Percentiles rank a stretch among this genome's conserved stretches.
Evolutionary conservation across 805 yeast genomes (phyloP).

Genomic region (Wickerhamiella australiensis): DNA sequence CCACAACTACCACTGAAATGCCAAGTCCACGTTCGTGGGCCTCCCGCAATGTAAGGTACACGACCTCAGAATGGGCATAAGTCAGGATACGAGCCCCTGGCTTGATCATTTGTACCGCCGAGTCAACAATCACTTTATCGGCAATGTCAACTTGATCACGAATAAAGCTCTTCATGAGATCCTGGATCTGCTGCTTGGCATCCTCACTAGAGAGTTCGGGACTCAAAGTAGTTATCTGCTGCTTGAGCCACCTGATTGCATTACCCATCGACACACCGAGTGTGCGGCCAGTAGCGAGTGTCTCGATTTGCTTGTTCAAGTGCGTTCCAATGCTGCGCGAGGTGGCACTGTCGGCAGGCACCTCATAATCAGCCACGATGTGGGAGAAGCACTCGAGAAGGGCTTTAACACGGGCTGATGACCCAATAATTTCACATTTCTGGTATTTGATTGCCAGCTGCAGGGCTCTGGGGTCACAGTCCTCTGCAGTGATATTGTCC

Average conservation of each 20-base stretch:
- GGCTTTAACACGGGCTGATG: slow-evolving; percentile 69
- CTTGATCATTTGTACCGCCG: slow-evolving; percentile 64
- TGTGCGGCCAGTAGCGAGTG: slow-evolving; percentile 81
- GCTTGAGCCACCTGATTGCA: slow-evolving; percentile 94
- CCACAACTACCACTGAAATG: slow-evolving; percentile 76
- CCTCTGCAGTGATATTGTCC: slow-evolving; percentile 36
- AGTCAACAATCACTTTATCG: slow-evolving; percentile 67
- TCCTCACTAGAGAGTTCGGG: slow-evolving; percentile 53
- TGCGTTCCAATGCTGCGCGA: slow-evolving; percentile 81
- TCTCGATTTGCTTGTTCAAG: slow-evolving; percentile 85
- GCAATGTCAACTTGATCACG: slow-evolving; percentile 76
- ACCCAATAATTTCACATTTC: slow-evolving; percentile 78
- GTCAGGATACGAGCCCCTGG: slow-evolving; percentile 73
- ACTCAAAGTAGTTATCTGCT: slow-evolving; percentile 72
- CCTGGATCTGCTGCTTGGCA: slow-evolving; percentile 54
- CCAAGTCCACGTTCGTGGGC: slow-evolving; percentile 46
- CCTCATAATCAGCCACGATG: slow-evolving; percentile 66
- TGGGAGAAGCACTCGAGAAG: slow-evolving; percentile 76
- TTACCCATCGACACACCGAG: slow-evolving; percentile 92
- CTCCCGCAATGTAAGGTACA: slow-evolving; percentile 62
- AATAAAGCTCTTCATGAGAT: slow-evolving; percentile 66
- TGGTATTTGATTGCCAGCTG: slow-evolving; percentile 70
- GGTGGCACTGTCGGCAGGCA: slow-evolving; percentile 76
- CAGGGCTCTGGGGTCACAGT: slow-evolving; percentile 78
- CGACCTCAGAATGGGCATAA: slow-evolving; percentile 78